Percentiles rank a stretch among this genome's conserved stretches.
Conservation (phyloP, 345 rosid species). For the Brassica rapa region DNA sequence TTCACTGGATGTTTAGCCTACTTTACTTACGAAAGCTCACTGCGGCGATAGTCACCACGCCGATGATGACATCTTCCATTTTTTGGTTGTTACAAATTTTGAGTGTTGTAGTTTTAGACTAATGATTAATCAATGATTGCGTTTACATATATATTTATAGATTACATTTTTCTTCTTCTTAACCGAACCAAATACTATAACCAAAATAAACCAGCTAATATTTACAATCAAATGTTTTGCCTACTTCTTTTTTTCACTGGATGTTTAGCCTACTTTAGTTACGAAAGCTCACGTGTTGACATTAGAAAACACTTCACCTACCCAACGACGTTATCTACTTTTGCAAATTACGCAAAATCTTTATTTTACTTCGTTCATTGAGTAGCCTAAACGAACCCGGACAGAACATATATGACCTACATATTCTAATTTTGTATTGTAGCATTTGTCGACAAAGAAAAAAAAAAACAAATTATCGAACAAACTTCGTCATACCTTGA, state of each 20-base stretch:
- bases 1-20: not conserved
- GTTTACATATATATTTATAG: not conserved
- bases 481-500: not conserved
- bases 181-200: not conserved
- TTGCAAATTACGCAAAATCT: too few relatives aligned
- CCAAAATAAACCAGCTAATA: not conserved
- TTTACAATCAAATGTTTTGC: not conserved
- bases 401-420: not conserved
- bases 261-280: not conserved
- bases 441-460: not conserved
- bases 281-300: too few relatives aligned
- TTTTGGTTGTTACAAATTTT: not conserved
- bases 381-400: too few relatives aligned
- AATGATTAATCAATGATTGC: not conserved
- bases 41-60: constrained; percentile 11
- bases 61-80: constrained; percentile 31
- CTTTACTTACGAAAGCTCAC: not conserved
- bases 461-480: too few relatives aligned
- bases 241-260: too few relatives aligned
- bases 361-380: too few relatives aligned
- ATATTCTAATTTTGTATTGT: not conserved
- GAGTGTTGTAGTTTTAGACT: not conserved
- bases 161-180: not conserved
- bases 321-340: too few relatives aligned
- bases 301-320: too few relatives aligned